phyloP scores from a whole-genome alignment of 257 asterid genomes.

The Primulina eburnea region DNA sequence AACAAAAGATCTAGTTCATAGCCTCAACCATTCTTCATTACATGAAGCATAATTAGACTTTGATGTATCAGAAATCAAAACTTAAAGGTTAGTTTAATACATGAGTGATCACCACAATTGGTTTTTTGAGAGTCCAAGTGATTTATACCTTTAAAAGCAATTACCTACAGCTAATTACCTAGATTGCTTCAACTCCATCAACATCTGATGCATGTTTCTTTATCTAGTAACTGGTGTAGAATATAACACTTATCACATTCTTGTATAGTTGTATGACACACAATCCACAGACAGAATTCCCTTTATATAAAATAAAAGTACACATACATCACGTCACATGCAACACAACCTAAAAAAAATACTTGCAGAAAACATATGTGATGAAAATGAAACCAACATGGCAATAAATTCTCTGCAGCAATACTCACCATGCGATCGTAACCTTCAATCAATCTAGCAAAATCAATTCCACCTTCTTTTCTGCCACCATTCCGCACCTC shows the following conservation, averaged over 20 bases:
- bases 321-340: no score
- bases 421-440: slow-evolving; percentile 67
- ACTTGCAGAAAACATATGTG: background rate
- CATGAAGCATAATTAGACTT: background rate
- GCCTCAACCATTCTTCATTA: background rate
- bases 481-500: slow-evolving; percentile 32
- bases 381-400: background rate
- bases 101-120: no score
- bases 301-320: background rate
- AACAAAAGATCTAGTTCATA: background rate
- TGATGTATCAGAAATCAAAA: background rate
- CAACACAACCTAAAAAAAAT: no score
- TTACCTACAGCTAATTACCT: no score
- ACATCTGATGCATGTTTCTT: background rate
- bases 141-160: no score
- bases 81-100: background rate
- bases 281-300: background rate
- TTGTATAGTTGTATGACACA: background rate
- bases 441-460: slow-evolving; percentile 56
- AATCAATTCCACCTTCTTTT: slow-evolving; percentile 42
- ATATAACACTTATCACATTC: background rate
- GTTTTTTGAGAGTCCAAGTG: no score
- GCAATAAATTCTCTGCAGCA: background rate
- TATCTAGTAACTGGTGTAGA: background rate
- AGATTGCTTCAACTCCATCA: background rate